Conservation (phyloP, 768 basidiomycete genomes). For the Tubosaeta sp. region DNA sequence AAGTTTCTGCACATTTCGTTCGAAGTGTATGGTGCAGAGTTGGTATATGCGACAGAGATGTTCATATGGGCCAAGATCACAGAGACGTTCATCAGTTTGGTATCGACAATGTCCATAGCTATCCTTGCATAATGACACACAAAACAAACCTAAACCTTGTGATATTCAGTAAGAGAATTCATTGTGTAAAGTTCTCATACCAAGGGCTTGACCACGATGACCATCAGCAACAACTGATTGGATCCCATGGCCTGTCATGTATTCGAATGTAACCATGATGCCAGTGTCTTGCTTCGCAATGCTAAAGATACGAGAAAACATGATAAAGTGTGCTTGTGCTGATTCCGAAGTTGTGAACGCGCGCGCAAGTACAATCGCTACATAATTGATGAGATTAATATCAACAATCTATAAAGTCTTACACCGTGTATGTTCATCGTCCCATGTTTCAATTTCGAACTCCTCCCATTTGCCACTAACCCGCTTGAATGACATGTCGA, state of each 20-base stretch:
- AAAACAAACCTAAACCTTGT: too few relatives aligned
- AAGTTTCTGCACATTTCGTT: background rate
- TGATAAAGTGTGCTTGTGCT: background rate
- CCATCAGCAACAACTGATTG: constrained; percentile 5
- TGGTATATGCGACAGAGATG: background rate
- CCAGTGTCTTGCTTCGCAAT: background rate
- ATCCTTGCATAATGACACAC: too few relatives aligned
- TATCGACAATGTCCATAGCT: too few relatives aligned
- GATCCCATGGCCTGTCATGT: background rate
- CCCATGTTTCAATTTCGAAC: too few relatives aligned
- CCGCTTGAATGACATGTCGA: too few relatives aligned
- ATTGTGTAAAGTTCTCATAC: background rate
- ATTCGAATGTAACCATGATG: background rate
- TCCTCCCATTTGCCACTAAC: too few relatives aligned
- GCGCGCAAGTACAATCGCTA: constrained; percentile 1
- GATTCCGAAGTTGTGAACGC: constrained; percentile 2
- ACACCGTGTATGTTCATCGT: too few relatives aligned
- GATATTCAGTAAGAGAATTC: too few relatives aligned
- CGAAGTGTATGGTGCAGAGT: background rate
- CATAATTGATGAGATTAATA: too few relatives aligned
- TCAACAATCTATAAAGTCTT: too few relatives aligned
- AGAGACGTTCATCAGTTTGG: background rate
- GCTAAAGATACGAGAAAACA: constrained; percentile 4
- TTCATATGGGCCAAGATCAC: background rate
- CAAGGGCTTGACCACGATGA: constrained; percentile 2